Evolutionary conservation across 345 rosid genomes (phyloP), one percentile per base, ranked within the genome.

Genomic region (Schrenkiella parvula): DNA sequence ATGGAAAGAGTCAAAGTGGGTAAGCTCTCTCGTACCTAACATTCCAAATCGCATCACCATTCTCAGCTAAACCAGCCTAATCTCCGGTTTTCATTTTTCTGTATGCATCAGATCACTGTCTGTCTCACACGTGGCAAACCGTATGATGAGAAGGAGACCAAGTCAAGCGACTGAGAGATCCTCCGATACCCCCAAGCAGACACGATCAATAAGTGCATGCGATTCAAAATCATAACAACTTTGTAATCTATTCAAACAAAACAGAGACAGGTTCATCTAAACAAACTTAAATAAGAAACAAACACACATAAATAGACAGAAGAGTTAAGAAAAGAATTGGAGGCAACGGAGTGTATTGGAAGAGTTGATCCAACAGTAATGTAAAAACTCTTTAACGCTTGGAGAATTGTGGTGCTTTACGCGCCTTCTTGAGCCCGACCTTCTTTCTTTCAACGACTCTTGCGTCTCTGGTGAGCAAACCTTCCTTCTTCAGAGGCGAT

Each of bases 391-490:
- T 60, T 44, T 78, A 91, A 84, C 97, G 97, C 74, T 93, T 91
- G 65, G 99, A 91, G 69, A 23, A 91, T 56, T 91, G 96, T 14
- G 96, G 97, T 34, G 96, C 95, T 81, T 93, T 93, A 39, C 99
- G 99, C 1, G 96, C 99, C 74, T 93, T 91, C 82, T 93, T 84
- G 79, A 91, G 96, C 43, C 98, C 98, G 7, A 75, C 88, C 79
- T 93, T 93, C 88, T 93, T 93, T 81, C 98, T 88, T 73, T 93
- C 97, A 22, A 89, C 98, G 1, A 91, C 79, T 75, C 98, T 87
- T 0, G 97, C 78, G 71, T 93, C 98, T 78, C 98, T 82, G 8
- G 96, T 89, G 77, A 93, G 80, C 65, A 93, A 86, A 50, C 95
- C 97, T 80, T 89, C 93, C 66, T 84, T 79, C 71, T 79, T 93